Conservation (phyloP, 148 eudicot genomes). For the Cornus kousa region DNA sequence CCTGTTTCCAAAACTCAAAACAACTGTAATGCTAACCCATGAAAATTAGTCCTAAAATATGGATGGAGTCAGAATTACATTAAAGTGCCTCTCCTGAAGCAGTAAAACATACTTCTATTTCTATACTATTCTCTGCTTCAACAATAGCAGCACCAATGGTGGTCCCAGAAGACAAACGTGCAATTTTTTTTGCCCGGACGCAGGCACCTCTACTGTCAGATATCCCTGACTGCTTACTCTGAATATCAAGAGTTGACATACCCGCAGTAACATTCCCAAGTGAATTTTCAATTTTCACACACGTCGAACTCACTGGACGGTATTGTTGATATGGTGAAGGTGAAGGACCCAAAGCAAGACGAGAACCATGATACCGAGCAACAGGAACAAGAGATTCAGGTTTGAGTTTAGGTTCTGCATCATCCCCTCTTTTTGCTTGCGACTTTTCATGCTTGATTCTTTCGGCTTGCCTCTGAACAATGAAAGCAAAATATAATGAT, state of each 20-base stretch:
- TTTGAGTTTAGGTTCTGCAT: conserved; percentile 57
- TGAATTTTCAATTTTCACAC: conserved; percentile 17
- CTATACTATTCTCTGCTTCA: conserved; percentile 76
- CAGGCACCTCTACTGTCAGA: conserved; percentile 19
- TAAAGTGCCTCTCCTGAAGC: conserved; percentile 22
- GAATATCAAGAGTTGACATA: conserved; percentile 19
- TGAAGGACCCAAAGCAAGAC: conserved; percentile 86
- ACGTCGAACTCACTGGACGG: conserved; percentile 21
- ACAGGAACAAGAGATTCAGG: conserved; percentile 86
- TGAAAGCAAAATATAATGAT: conserved; percentile 2
- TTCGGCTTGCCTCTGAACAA: conserved; percentile 72
- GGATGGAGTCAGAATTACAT: conserved; percentile 10
- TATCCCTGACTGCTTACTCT: conserved; percentile 11
- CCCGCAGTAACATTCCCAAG: conserved; percentile 25
- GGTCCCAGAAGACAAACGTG: conserved; percentile 59
- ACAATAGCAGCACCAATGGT: conserved; percentile 91
- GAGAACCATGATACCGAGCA: conserved; percentile 85
- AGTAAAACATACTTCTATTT: conserved; percentile 59
- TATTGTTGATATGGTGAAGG: conserved; percentile 71
- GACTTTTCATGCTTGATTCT: conserved; percentile 78
- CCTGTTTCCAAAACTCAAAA: neutral
- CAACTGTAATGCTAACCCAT: neutral
- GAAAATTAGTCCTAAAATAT: conserved; percentile 7
- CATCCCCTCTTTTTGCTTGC: conserved; percentile 83
- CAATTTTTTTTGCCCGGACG: conserved; percentile 50